A percentile compares a stretch with the other conserved stretches of the same genome.
Conservation (phyloP, 768 basidiomycete species). For the Boletellus ananas region DNA sequence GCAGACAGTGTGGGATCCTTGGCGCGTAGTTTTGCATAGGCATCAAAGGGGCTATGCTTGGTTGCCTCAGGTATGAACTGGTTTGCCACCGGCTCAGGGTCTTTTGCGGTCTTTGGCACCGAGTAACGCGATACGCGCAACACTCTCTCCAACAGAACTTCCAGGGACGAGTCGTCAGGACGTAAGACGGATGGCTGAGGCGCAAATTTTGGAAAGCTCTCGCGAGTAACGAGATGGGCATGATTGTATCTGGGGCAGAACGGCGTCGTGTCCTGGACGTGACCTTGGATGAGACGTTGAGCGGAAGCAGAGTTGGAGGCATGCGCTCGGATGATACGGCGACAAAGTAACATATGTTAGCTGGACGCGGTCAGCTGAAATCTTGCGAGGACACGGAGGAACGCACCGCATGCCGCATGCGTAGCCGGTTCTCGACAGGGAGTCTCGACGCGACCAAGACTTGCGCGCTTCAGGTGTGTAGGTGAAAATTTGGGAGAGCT, state of each 20-base stretch:
- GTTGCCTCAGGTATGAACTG: conserved; percentile 10
- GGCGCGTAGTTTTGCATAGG: conserved; percentile 26
- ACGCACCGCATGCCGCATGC: conserved; percentile 58
- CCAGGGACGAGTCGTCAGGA: conserved; percentile 1
- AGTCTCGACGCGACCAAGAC: conserved; percentile 23
- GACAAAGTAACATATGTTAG: conserved; percentile 79
- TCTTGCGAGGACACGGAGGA: not conserved
- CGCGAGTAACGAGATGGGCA: conserved; percentile 13
- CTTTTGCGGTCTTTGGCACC: conserved; percentile 19
- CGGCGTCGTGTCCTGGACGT: conserved; percentile 14
- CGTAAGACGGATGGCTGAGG: not conserved
- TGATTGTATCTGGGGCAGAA: conserved; percentile 8
- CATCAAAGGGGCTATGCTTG: conserved; percentile 25
- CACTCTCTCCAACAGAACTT: conserved; percentile 24
- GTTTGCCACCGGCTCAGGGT: conserved; percentile 7
- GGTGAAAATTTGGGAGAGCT: conserved; percentile 27
- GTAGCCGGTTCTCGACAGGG: conserved; percentile 25
- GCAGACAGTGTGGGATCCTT: conserved; percentile 19
- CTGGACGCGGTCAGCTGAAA: conserved; percentile 28
- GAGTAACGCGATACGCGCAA: conserved; percentile 26
- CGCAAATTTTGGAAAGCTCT: conserved; percentile 9
- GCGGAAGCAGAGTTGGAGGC: conserved; percentile 28
- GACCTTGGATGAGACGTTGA: conserved; percentile 19
- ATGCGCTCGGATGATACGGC: conserved; percentile 50
- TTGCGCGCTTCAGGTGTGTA: not conserved